These are phyloP conservation scores for Puccinia horiana DNA, from an alignment of 1,284 basidiomycete species.

Conservation along the genomic window DNA sequence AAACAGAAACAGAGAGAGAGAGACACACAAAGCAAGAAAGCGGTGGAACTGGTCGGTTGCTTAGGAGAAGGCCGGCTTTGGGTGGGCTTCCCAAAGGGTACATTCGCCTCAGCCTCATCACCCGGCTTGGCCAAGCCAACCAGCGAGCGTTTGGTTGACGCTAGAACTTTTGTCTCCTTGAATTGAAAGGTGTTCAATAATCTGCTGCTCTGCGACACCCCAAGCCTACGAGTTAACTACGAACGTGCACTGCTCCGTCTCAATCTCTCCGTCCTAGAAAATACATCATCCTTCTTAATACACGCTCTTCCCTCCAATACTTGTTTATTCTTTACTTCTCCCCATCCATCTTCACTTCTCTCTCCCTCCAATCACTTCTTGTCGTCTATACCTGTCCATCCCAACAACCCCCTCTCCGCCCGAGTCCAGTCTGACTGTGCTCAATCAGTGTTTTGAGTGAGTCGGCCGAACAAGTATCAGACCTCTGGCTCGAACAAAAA, in stretches of 20 bases:
- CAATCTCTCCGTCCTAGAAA: background rate
- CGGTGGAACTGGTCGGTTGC: conserved; percentile 28
- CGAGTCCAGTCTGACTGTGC: conserved; percentile 13
- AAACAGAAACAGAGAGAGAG: background rate
- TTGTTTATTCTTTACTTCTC: background rate
- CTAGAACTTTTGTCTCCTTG: conserved; percentile 5
- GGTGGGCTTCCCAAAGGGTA: conserved; percentile 30
- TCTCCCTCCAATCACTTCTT: background rate
- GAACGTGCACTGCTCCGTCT: background rate
- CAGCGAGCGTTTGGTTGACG: conserved; percentile 31
- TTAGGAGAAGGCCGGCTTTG: conserved; percentile 39
- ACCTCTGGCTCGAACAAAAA: conserved; percentile 5
- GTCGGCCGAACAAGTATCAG: conserved; percentile 17
- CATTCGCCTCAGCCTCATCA: conserved; percentile 36
- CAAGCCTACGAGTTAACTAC: too few species aligned
- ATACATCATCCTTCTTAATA: conserved; percentile 8
- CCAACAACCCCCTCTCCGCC: background rate
- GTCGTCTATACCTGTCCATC: background rate
- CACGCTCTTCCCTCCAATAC: background rate
- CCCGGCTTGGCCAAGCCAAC: conserved; percentile 35
- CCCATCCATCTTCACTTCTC: background rate
- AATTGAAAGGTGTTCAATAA: background rate
- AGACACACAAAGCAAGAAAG: conserved; percentile 1
- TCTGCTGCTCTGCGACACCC: conserved; percentile 1
- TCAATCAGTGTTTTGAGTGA: conserved; percentile 20